Evolutionary conservation across 106 monocot genomes (phyloP).

Genomic region (Acanthochlamys bracteata): DNA sequence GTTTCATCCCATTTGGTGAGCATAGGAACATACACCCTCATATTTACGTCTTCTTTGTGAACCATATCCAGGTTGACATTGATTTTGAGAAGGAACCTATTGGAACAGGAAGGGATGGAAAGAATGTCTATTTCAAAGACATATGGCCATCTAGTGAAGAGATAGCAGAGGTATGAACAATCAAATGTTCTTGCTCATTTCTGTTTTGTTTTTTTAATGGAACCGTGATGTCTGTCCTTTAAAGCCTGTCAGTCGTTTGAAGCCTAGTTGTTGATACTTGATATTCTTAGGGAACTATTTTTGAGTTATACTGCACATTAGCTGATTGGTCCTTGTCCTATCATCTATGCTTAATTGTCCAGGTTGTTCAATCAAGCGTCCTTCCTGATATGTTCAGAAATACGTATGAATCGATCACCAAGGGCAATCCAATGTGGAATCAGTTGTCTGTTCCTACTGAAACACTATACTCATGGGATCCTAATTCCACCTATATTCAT

Average conservation of each 20-base stretch:
- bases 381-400: conserved; percentile 77
- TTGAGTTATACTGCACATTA: no score
- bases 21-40: no score
- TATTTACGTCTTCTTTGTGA: no score
- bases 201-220: background rate
- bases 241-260: no score
- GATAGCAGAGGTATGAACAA: conserved; percentile 40
- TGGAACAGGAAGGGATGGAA: conserved; percentile 71
- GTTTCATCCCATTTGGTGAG: no score
- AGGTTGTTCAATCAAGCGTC: conserved; percentile 68
- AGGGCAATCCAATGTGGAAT: conserved; percentile 87
- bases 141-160: conserved; percentile 89
- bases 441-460: conserved; percentile 36
- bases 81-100: conserved; percentile 79
- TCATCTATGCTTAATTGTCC: background rate
- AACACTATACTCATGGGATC: conserved; percentile 66
- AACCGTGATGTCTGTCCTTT: no score
- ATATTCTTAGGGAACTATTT: no score
- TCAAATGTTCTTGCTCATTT: background rate
- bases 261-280: no score
- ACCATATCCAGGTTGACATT: conserved; percentile 70
- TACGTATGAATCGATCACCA: conserved; percentile 66
- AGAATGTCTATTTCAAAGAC: conserved; percentile 65
- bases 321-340: no score
- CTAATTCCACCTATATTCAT: conserved; percentile 70